These are phyloP conservation scores for Vicia villosa DNA, from an alignment of 306 rosid genomes.

Conservation along the genomic window DNA sequence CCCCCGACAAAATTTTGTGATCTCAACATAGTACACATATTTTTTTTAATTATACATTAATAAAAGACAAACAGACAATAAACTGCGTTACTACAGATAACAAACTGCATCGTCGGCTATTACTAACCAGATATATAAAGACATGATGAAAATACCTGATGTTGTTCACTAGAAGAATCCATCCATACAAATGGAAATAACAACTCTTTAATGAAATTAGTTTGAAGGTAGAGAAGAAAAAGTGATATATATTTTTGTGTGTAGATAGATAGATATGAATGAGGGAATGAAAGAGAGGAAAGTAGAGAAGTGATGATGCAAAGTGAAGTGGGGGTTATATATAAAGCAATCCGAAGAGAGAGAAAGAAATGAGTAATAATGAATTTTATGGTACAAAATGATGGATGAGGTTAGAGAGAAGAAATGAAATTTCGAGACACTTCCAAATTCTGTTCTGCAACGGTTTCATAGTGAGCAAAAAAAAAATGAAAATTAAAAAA, in stretches of 20 bases:
- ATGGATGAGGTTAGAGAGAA: slow-evolving; percentile 59
- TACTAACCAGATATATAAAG: too few relatives aligned
- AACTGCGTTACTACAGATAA: too few relatives aligned
- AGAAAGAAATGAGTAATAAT: slow-evolving; percentile 35
- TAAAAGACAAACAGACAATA: too few relatives aligned
- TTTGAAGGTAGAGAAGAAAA: not conserved
- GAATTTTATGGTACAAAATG: slow-evolving; percentile 54
- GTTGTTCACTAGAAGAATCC: slow-evolving; percentile 82
- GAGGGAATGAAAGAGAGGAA: not conserved
- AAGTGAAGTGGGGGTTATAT: slow-evolving; percentile 52
- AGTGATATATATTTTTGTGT: slow-evolving; percentile 18
- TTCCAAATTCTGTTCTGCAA: slow-evolving; percentile 43
- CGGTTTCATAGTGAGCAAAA: slow-evolving; percentile 51
- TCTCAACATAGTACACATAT: not conserved
- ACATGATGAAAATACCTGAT: slow-evolving; percentile 52
- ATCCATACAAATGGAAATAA: slow-evolving; percentile 50
- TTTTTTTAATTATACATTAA: too few relatives aligned
- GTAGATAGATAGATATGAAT: not conserved
- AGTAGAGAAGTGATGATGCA: slow-evolving; percentile 43
- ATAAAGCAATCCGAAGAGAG: slow-evolving; percentile 50
- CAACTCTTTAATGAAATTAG: not conserved
- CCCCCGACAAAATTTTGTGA: not conserved
- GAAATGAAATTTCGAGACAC: slow-evolving; percentile 45
- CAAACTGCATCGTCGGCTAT: too few relatives aligned
- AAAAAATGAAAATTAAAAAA: not conserved